A percentile compares a stretch with the other conserved stretches of the same genome.
Conservation (phyloP, 1,284 basidiomycete genomes). For the Agroathelia rolfsii region DNA sequence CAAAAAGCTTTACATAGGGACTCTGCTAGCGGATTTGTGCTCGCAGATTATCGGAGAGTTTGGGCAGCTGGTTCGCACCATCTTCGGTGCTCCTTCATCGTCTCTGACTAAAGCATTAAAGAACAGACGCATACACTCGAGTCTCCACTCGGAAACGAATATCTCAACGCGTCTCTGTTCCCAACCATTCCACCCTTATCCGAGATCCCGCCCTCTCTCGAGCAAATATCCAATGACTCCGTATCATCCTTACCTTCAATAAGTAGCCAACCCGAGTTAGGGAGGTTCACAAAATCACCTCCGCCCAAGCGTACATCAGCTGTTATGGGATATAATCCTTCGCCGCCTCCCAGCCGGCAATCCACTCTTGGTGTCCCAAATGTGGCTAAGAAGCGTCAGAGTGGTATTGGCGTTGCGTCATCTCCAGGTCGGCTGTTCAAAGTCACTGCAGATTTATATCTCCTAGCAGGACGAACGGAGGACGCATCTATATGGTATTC, state of each 20-base stretch:
- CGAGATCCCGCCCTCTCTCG: conserved; percentile 48
- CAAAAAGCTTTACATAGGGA: conserved; percentile 75
- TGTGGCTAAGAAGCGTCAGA: conserved; percentile 47
- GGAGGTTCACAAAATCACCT: conserved; percentile 25
- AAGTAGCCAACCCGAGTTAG: conserved; percentile 50
- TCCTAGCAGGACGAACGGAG: conserved; percentile 71
- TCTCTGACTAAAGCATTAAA: conserved; percentile 12
- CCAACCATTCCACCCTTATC: conserved; percentile 47
- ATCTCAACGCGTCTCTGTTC: conserved; percentile 55
- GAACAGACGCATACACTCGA: conserved; percentile 54
- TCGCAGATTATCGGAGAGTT: conserved; percentile 79
- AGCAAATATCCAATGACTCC: conserved; percentile 32
- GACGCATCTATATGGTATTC: conserved; percentile 74
- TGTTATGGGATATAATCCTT: conserved; percentile 21
- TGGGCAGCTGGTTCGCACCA: conserved; percentile 54
- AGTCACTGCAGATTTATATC: conserved; percentile 80
- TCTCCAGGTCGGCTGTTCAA: conserved; percentile 77
- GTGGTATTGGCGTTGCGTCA: conserved; percentile 54
- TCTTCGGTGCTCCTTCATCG: conserved; percentile 9
- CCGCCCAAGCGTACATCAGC: conserved; percentile 44
- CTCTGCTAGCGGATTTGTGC: conserved; percentile 78
- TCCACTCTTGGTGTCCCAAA: conserved; percentile 33
- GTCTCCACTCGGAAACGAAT: conserved; percentile 65
- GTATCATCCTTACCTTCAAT: conserved; percentile 35
- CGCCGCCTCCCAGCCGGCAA: conserved; percentile 32